Base-by-base conservation (phyloP, 2,329 filamentous ascomycete genomes). In the Metarhizium guizhouense region DNA sequence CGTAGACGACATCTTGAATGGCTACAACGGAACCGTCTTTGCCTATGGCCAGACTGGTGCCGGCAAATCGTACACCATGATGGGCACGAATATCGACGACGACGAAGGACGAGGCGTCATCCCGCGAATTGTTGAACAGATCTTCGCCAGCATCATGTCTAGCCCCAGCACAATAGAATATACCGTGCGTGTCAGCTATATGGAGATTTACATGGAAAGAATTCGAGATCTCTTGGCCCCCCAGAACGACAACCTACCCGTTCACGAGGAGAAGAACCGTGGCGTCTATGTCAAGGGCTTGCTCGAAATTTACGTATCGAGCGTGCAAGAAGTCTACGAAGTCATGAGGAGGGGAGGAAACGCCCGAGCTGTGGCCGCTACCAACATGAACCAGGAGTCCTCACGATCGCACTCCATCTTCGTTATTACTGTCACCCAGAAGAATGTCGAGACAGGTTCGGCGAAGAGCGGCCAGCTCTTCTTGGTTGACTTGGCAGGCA, bases 171-270 rank as follows among this genome's bases (percentile, higher is more conserved):
- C 90, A 63, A 96, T 97, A 70, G 94, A 97, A 74, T 97, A 97
- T 73, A 97, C 92, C n/a, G 93, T 99, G 54, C 85, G 92, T 56
- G 93, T 97, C 68, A 96, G 91, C 72, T 97, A 97, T 74, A 96
- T 99, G 92, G 94, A 99, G 74, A 97, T 99, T 61, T 99, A 99
- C 78, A 99, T 97, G 94, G 94, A 99, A 76, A 85, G 88, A 64
- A 97, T 99, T 70, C 85, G 93, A 66, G 94, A 99, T 83, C 75
- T 99, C 66, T 77, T 99, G 60, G 85, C 87, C 29, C 94, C 94
- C 11, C 88, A 92, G 58, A 96, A 97, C 72, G 93, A 96, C 75
- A 97, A 97, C 68, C 77, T 99, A 53, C 92, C 93, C 0, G 86
- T 97, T n/a, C 94, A 97, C 74, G 94, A 99, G 68, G 94, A 97